Evolutionary conservation across 2,329 filamentous ascomycete genomes (phyloP).

Genomic region (Diaporthe ampelina): DNA sequence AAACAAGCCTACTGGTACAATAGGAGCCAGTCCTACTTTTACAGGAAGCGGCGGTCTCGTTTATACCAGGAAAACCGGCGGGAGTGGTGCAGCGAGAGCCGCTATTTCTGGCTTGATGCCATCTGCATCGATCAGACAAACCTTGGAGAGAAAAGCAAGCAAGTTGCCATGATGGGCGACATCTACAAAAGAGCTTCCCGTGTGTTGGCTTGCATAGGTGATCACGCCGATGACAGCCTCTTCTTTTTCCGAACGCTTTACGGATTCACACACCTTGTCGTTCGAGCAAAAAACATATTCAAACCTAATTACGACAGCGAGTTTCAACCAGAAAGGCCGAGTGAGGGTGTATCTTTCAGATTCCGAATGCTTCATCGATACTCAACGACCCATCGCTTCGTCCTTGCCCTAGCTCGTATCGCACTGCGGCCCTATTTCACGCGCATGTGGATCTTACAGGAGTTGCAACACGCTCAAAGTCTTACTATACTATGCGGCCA

Average conservation of each 20-base stretch:
- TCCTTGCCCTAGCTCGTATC: no score
- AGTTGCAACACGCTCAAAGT: no score
- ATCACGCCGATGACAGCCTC: slow-evolving; percentile 13
- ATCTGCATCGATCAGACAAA: slow-evolving; percentile 30
- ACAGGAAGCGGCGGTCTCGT: neutral
- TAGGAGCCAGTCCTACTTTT: neutral
- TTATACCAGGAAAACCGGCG: neutral
- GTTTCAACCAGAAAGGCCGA: no score
- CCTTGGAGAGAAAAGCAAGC: slow-evolving; percentile 21
- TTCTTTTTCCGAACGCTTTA: neutral
- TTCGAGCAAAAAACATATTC: neutral
- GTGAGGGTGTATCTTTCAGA: no score
- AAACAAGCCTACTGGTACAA: slow-evolving; percentile 11
- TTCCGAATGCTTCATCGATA: no score
- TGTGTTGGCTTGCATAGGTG: slow-evolving; percentile 18
- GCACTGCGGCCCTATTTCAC: no score
- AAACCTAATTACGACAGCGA: no score
- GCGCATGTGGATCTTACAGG: no score
- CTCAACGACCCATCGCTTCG: no score
- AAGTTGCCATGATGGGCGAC: slow-evolving; percentile 34
- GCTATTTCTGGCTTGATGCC: slow-evolving; percentile 24
- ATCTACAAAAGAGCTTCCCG: slow-evolving; percentile 21
- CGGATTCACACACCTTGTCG: neutral
- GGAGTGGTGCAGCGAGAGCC: neutral
- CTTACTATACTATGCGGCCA: no score